Conservation (phyloP, 2,329 filamentous ascomycete species). For the Dendrostoma leiphaemia region DNA sequence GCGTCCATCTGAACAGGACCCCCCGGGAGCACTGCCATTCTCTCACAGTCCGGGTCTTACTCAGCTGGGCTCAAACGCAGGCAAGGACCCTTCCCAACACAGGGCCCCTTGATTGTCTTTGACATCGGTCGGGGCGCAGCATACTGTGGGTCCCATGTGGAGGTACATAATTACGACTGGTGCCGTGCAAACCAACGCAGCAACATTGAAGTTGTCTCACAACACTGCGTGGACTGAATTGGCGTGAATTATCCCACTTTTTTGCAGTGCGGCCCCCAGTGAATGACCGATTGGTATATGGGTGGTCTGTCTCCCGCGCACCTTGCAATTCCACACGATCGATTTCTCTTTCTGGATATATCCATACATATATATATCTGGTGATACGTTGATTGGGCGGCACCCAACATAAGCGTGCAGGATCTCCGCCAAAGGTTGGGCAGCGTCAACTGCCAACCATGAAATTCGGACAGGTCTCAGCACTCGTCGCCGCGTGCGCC, state of each 20-base stretch:
- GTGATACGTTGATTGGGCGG: no score
- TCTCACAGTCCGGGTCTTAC: neutral
- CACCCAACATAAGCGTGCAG: neutral
- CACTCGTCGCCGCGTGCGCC: neutral
- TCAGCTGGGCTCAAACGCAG: neutral
- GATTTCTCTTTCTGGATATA: no score
- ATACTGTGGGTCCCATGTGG: neutral
- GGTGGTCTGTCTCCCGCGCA: no score
- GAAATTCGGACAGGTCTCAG: neutral
- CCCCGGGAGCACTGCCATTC: neutral
- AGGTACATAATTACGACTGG: conserved; percentile 1
- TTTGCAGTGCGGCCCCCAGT: neutral
- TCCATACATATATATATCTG: no score
- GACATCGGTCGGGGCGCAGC: neutral
- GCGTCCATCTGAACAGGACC: neutral
- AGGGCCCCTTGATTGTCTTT: neutral
- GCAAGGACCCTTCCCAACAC: neutral
- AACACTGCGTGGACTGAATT: neutral
- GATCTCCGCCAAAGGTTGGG: no score
- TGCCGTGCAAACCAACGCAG: neutral
- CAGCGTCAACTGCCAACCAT: neutral
- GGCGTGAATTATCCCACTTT: neutral
- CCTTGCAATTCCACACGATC: no score
- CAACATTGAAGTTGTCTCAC: conserved; percentile 6
- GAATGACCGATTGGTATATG: no score